These are phyloP conservation scores for Bipolaris sorokiniana DNA, from an alignment of 2,329 filamentous ascomycete genomes.

Conservation along the genomic window DNA sequence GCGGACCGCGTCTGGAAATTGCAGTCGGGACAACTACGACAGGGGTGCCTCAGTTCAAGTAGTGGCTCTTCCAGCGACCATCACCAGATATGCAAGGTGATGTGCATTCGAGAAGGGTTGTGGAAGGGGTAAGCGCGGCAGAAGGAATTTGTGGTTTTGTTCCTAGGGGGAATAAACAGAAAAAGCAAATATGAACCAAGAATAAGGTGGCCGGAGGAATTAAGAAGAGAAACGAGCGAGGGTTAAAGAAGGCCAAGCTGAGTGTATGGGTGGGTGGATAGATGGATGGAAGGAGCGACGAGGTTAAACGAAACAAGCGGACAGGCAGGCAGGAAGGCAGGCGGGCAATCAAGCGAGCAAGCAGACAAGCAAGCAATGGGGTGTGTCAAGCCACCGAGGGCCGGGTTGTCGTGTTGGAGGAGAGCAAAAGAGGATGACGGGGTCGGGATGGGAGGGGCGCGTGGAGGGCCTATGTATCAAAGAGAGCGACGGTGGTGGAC, in stretches of 20 bases:
- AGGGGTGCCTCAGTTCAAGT: slow-evolving; percentile 28
- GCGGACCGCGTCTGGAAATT: slow-evolving; percentile 27
- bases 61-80: slow-evolving; percentile 24
- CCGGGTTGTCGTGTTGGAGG: not conserved
- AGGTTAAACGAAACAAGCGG: slow-evolving; percentile 23
- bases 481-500: slow-evolving; percentile 9
- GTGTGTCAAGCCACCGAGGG: no score
- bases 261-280: slow-evolving; percentile 19
- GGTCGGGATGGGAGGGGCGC: slow-evolving; percentile 1
- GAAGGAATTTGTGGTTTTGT: slow-evolving; percentile 2
- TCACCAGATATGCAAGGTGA: slow-evolving; percentile 18
- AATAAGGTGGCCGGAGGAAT: slow-evolving; percentile 11
- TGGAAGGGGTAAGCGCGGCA: slow-evolving; percentile 4
- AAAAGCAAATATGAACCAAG: slow-evolving; percentile 16
- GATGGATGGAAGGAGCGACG: slow-evolving; percentile 33
- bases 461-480: slow-evolving; percentile 16
- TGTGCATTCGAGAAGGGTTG: slow-evolving; percentile 4
- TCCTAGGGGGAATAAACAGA: not conserved
- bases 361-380: no score
- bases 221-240: slow-evolving; percentile 8
- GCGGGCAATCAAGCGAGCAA: no score
- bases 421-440: slow-evolving; percentile 9
- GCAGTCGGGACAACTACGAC: slow-evolving; percentile 30
- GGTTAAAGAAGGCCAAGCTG: slow-evolving; percentile 1
- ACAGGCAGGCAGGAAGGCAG: slow-evolving; percentile 10